Base-by-base conservation (phyloP, 2,329 filamentous ascomycete genomes). In the Neofusicoccum sp. region DNA sequence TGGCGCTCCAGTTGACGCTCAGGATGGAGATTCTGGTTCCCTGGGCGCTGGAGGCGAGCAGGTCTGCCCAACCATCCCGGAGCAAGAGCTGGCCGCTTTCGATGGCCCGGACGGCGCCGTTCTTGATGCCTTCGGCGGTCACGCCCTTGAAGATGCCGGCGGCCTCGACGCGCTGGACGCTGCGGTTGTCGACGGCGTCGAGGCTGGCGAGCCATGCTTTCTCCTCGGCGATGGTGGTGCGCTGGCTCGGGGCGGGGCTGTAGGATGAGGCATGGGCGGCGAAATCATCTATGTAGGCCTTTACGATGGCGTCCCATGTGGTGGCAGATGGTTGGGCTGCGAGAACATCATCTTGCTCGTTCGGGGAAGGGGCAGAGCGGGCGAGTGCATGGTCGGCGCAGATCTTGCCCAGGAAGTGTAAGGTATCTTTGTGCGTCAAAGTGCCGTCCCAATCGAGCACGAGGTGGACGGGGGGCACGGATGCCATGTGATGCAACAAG, bases 391-490 rank as follows among this genome's bases (percentile, higher is more conserved):
- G 41, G 33, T 54, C 48, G 37, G 49, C 49, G 61, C 61, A 61
- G 12, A 82, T 75, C 36, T 70, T 68, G 44, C 76, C 78, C 8
- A 82, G 73, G 12, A 77, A 62, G n/a, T 75, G 67, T 56, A 82
- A 74, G 0, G 80, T 81, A 66, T 83, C 81, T 28, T 72, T 72
- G 44, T 69, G 67, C 11, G 80, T 82, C 33, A 82, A 68, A 0
- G 80, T 82, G 61, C 79, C 79, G 66, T 83, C 81, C 73, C 77
- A 82, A 69, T 83, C 81, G 12, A 82, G 69, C 6, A 82, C 66
- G 67, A 78, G 73, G 48, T 76, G 73, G 12, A 78, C 67, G 16
- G 69, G 61, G 29, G 49, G 22, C 36, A 52, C 43, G 33, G 50
- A 56, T 54, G 49, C 50, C 61, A 56, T 63, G 44, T 29, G 28